These are phyloP conservation scores for Athelia psychrophila DNA, from an alignment of 1,284 basidiomycete species.

Conservation along the genomic window DNA sequence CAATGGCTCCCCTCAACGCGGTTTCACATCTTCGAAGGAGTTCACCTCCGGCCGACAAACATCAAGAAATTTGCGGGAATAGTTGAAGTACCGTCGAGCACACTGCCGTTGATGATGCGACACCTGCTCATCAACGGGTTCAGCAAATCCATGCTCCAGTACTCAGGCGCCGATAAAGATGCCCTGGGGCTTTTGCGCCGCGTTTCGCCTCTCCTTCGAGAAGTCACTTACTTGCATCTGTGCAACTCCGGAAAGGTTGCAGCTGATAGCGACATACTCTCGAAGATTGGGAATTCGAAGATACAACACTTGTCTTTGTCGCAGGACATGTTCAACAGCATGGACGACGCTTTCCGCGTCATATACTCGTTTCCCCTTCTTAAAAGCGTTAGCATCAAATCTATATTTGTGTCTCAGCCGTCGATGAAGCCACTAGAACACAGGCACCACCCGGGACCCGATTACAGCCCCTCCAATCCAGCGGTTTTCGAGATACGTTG, in stretches of 20 bases:
- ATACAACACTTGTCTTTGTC: not conserved
- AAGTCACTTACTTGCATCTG: not conserved
- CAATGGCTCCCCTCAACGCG: slow-evolving; percentile 31
- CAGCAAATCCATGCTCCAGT: not conserved
- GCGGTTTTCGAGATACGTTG: no score
- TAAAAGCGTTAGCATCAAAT: not conserved
- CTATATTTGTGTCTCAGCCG: not conserved
- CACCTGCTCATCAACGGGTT: not conserved
- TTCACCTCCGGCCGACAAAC: not conserved
- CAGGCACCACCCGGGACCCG: not conserved
- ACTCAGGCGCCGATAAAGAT: not conserved
- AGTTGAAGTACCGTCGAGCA: not conserved
- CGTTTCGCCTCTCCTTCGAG: not conserved
- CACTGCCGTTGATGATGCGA: not conserved
- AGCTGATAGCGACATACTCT: not conserved
- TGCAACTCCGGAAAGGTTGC: not conserved
- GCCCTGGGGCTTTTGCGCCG: not conserved
- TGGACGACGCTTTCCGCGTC: not conserved
- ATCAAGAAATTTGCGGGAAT: not conserved
- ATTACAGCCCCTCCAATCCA: not conserved
- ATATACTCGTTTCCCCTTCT: not conserved
- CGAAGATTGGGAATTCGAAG: not conserved
- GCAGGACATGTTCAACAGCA: not conserved
- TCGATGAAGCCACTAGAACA: not conserved
- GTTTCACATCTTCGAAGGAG: slow-evolving; percentile 30